Base-by-base conservation (phyloP, 768 basidiomycete genomes). In the Suillus subluteus region DNA sequence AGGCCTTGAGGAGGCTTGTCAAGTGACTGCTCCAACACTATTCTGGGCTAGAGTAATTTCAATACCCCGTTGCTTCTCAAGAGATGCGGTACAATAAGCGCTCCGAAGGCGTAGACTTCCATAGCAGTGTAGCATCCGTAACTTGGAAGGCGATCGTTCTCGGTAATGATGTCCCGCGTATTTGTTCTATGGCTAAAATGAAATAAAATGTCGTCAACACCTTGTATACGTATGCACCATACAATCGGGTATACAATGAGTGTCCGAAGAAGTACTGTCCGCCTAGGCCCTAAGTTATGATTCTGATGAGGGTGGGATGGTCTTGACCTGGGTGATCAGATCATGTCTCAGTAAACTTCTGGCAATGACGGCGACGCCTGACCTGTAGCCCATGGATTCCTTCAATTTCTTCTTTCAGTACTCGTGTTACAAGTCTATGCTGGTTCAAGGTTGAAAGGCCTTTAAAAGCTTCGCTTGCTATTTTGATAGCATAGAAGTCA, bases 301-400 rank as follows among this genome's bases (percentile, higher is more conserved):
- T 55, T 63, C 67, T 67, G 54, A 63, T 37, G 69, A 72, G 46
- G 74, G 65, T 44, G 75, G 74, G 68, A 76, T 78, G 23, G 82
- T 83, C 70, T 84, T 83, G 68, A 84, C 79, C 84, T 63, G 41
- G 69, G 56, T 46, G 21, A 35, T 40, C 16, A 65, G 26, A 65
- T 23, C 58, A 21, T 61, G 18, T 43, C 11, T 61, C 35, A 40
- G 13, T 15, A 44, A 32, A 43, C 6, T 3, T 40, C 26, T 32
- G 1, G 2, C 13, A 43, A 41, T 30, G 41, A 41, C 5, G 41
- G 37, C n/a, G 23, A 38, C 21, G 23, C 75, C 88, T 65, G 67
- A 95, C 97, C 84, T 98, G 96, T 35, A 99, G 79, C 5, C 98
- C 98, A 75, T 99, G 98, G 62, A 98, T 96, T 15, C 85, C 89